Evolutionary conservation across 352 stramenopile species (phyloP), one percentile per base, ranked within the genome.

Genomic region (Globisporangium sylvaticum): DNA sequence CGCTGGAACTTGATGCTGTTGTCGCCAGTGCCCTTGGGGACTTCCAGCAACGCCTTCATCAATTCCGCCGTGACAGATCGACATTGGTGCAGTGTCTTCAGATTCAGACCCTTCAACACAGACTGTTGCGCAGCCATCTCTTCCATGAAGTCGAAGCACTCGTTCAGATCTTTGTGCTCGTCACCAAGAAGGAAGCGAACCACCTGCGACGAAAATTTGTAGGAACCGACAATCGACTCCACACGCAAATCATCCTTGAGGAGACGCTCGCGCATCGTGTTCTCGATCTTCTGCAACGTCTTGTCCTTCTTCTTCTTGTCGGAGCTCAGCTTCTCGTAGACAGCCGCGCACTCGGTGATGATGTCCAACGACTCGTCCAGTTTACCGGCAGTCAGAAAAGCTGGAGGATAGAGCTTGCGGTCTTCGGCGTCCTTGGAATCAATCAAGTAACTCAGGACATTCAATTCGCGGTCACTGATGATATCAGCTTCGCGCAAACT

Each of bases 241-340:
- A 96, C 69, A 55, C 88, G 86, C 68, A 96, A 52, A 58, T 96
- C 85, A 50, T 96, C 88, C 74, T 96, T 96, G 1, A 90, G 75
- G 22, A 96, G 72, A 65, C 88, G 84, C 29, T 92, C 86, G 20
- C 83, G 84, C 88, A 96, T 96, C 12, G 81, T 89, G 20, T 77
- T 91, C 58, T 94, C 88, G 44, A 96, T 89, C 74, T 94, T 96
- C 65, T 96, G 86, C 25, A 96, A 65, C 2, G 83, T 73, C 73
- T 96, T 96, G 15, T 92, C 88, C 60, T 96, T 93, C 69, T 94
- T 94, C 71, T 96, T 96, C 68, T 95, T 94, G 72, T 94, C 88
- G 1, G 79, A 83, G 62, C 83, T 88, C 24, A 96, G 75, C 64
- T 92, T 92, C 61, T 96, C 84, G 62, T 94, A 93, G 27, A 94